Evolutionary conservation across 345 rosid genomes (phyloP).

Genomic region (Camelina hispida): DNA sequence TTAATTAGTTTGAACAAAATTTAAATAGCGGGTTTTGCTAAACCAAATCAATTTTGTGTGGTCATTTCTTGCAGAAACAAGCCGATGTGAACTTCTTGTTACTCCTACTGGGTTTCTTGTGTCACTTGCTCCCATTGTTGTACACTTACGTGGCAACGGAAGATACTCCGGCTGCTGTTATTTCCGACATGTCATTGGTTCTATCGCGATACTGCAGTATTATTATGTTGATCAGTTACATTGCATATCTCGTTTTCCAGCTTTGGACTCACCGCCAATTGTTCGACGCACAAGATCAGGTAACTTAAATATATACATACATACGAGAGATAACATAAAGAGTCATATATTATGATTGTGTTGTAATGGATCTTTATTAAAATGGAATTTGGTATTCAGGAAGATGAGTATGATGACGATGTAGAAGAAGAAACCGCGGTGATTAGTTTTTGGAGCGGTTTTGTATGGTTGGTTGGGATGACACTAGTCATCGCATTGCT

Average conservation of each 20-base stretch:
- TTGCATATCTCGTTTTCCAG: conserved; percentile 86
- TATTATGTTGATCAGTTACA: conserved; percentile 70
- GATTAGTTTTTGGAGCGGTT: conserved; percentile 87
- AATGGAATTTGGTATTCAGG: conserved; percentile 30
- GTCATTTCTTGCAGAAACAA: conserved; percentile 65
- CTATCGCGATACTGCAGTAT: conserved; percentile 87
- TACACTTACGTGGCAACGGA: conserved; percentile 51
- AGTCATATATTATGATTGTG: neutral
- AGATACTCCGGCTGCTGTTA: conserved; percentile 35
- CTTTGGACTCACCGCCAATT: conserved; percentile 71
- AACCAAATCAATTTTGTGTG: neutral
- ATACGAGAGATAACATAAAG: neutral
- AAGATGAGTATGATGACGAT: conserved; percentile 54
- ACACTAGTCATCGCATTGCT: conserved; percentile 76
- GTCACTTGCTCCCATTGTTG: conserved; percentile 80
- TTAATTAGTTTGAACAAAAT: neutral
- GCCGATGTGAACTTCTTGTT: conserved; percentile 89
- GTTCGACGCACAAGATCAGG: conserved; percentile 46
- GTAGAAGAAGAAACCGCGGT: conserved; percentile 67
- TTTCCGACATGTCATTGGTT: conserved; percentile 49
- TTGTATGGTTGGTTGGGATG: conserved; percentile 86
- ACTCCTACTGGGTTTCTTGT: conserved; percentile 75
- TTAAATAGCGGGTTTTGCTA: neutral
- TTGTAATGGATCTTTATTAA: neutral
- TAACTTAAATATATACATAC: neutral